These are phyloP conservation scores for Flaveria sonorensis DNA, from an alignment of 129 eudicot genomes.

Conservation along the genomic window DNA sequence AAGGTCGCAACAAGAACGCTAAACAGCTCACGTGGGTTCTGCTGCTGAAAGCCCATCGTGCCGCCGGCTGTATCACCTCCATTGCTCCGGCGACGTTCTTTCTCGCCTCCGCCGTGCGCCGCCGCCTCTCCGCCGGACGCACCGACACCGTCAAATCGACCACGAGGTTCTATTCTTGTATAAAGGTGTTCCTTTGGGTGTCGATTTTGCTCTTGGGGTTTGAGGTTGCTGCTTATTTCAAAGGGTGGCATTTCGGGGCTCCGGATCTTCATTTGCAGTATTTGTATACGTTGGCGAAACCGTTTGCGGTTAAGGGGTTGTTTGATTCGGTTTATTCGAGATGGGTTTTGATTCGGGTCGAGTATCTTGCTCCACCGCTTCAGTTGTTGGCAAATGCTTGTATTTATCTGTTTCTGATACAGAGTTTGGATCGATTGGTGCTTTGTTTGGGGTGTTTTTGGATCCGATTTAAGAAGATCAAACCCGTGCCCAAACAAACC, in stretches of 20 bases:
- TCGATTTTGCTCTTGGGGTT: constrained; percentile 60
- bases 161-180: constrained; percentile 49
- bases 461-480: constrained; percentile 63
- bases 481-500: constrained; percentile 58
- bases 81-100: constrained; percentile 71
- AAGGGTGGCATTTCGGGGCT: constrained; percentile 68
- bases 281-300: constrained; percentile 42
- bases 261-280: constrained; percentile 64
- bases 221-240: constrained; percentile 69
- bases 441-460: constrained; percentile 87
- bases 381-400: constrained; percentile 72
- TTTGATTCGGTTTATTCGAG: constrained; percentile 61
- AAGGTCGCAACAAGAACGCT: constrained; percentile 73
- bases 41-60: constrained; percentile 81
- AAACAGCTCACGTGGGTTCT: constrained; percentile 97
- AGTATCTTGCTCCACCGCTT: constrained; percentile 79
- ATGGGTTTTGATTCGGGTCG: constrained; percentile 80
- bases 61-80: constrained; percentile 92
- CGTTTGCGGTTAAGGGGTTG: constrained; percentile 43
- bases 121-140: constrained; percentile 79
- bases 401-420: constrained; percentile 64
- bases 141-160: constrained; percentile 55
- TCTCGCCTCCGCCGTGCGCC: constrained; percentile 77
- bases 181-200: constrained; percentile 54
- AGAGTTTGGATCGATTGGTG: constrained; percentile 79